Conservation (phyloP, 2,329 filamentous ascomycete species). For the Aspergillus versicolor region DNA sequence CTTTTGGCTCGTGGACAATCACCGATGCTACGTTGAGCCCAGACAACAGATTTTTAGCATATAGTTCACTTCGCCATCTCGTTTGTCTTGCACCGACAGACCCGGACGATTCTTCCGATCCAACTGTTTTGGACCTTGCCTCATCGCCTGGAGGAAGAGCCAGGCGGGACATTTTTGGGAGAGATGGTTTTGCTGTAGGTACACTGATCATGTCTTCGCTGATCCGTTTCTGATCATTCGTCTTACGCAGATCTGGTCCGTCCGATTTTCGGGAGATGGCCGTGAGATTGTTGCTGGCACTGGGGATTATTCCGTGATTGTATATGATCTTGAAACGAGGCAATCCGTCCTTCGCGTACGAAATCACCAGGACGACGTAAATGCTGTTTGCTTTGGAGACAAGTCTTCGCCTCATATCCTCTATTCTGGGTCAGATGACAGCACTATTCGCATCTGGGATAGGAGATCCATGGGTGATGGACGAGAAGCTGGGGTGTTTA, state of each 20-base stretch:
- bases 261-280: constrained; percentile 90
- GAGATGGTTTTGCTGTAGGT: constrained; percentile 47
- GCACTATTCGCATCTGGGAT: constrained; percentile 95
- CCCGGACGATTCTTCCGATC: constrained; percentile 75
- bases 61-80: constrained; percentile 80
- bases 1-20: constrained; percentile 90
- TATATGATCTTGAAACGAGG: constrained; percentile 87
- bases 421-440: constrained; percentile 93
- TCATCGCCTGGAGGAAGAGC: constrained; percentile 45
- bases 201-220: not conserved
- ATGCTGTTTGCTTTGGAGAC: constrained; percentile 95
- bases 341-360: constrained; percentile 70
- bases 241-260: constrained; percentile 69
- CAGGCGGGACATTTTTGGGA: constrained; percentile 32
- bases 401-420: constrained; percentile 85
- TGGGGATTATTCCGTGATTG: constrained; percentile 72
- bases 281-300: constrained; percentile 89
- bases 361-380: constrained; percentile 86
- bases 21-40: constrained; percentile 90
- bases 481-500: constrained; percentile 63
- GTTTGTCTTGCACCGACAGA: constrained; percentile 88
- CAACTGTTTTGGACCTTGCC: constrained; percentile 73
- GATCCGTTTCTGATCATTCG: constrained; percentile 12
- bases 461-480: constrained; percentile 66
- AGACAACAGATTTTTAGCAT: constrained; percentile 88